Evolutionary conservation across 2,329 filamentous ascomycete genomes (phyloP).

Genomic region (Coniochaeta sp.): DNA sequence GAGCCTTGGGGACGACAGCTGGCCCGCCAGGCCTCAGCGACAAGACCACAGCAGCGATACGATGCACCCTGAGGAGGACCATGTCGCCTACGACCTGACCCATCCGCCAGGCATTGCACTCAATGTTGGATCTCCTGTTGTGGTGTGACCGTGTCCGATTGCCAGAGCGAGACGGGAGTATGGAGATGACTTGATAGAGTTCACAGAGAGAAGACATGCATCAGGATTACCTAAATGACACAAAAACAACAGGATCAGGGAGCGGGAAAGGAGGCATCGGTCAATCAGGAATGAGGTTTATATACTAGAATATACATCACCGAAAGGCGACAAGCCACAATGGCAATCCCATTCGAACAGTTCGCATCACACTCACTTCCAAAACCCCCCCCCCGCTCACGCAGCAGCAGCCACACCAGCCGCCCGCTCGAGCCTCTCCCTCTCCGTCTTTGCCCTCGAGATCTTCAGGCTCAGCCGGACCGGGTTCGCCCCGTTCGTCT

Average conservation of each 20-base stretch:
- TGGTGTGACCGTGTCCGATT: too few species aligned
- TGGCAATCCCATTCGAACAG: not conserved
- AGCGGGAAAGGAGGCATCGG: not conserved
- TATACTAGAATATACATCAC: not conserved
- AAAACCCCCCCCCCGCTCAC: not conserved
- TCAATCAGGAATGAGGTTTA: not conserved
- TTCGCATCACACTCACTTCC: not conserved
- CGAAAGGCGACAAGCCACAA: not conserved
- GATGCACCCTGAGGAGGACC: not conserved
- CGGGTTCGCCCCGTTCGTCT: constrained; percentile 11
- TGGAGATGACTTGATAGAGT: too few species aligned
- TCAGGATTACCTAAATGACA: too few species aligned
- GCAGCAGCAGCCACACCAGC: not conserved
- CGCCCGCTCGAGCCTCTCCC: constrained; percentile 4
- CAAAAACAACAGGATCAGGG: not conserved
- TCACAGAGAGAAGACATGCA: not conserved
- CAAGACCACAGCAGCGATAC: not conserved
- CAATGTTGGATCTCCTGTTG: not conserved
- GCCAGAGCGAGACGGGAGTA: too few species aligned
- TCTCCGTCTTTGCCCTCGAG: constrained; percentile 9
- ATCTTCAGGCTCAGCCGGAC: constrained; percentile 13
- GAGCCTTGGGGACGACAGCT: not conserved
- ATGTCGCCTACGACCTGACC: not conserved
- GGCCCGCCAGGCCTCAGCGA: not conserved
- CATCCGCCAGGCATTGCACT: not conserved